Base-by-base conservation (phyloP, 345 rosid species). In the Clausena lansium region DNA sequence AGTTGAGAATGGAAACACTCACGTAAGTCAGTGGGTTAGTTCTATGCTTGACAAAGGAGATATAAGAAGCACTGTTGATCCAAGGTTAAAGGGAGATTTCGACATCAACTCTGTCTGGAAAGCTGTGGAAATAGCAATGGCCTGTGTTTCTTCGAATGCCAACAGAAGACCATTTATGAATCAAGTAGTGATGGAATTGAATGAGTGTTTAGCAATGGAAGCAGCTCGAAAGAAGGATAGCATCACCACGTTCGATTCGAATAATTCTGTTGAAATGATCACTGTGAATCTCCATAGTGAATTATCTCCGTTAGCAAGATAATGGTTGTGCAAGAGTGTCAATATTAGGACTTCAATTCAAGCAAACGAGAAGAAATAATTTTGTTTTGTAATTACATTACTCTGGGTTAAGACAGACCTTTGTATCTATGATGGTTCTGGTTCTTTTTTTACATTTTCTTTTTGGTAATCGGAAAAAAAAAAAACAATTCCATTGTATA, bases 41-140 rank as follows among this genome's bases (percentile, higher is more conserved):
- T 2, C 76, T 17, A 73, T 78, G 81, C 79, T 87, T 52, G 78
- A 66, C 39, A 83, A 73, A 70, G 88, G 90, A 7, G 92, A 87
- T 66, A 84, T 89, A 4, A 67, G 68, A 47, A 82, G n/a, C 15
- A 81, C 86, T 33, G 78, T 82, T 62, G 90, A 89, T 80, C 87
- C 83, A 57, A 83, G 81, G 8, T 75, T 89, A 24, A 28, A 57
- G 47, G 88, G 86, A 20, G 82, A 83, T 30, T 86, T 59, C 41
- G 80, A 79, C 66, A n/a, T 73, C 32, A 74, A 82, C 25, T 82
- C 85, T 32, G 86, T 70, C 2, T 78, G 88, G 85, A 87, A 84
- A 86, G 87, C 80, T 35, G 81, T 83, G 50, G 89, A 86, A 76
- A 33, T 86, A 62, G 92, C 86, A 65, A 83, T 89, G 86, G 73